Base-by-base conservation (phyloP, 371 early-diverging fungal species). In the Mortierella sp. region DNA sequence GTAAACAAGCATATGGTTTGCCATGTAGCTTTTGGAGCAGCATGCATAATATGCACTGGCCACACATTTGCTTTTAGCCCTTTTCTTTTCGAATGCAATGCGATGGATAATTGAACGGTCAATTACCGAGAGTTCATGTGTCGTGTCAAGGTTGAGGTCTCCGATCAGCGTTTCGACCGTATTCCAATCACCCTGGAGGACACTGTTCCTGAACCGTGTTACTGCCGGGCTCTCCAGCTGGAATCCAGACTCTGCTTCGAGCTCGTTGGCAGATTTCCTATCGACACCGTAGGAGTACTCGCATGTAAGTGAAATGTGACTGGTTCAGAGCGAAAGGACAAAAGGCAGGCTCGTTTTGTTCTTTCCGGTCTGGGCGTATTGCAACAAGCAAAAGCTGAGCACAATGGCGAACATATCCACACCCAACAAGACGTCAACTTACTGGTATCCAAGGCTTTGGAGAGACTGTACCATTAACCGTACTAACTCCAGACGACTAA, bases 401-500 rank as follows among this genome's bases (percentile, higher is more conserved):
- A 54, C 43, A 60, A n/a, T 54, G 48, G 10, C 3, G 18, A 8
- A 74, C n/a, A 24, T 43, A 44, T 49, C 60, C 41, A 55, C 12
- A 29, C 5, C 21, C 18, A 71, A 46, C 49, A 71, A 21, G 43
- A 56, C 54, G 12, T 18, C 65, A 16, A 70, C 88, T 88, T 91
- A 96, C 96, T 83, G 90, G 81, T 95, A 97, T 8, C 97, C 97
- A 74, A 97, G 89, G 73, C 95, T 95, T n/a, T 92, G 90, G 48
- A 98, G 88, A 44, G 96, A 90, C 83, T 98, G 98, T 41, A 96
- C 82, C 88, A 98, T 94, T 16, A 98, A 83, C 21, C 98, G 92
- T 32, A 97, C 95, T 4, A 97, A 89, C 84, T 98, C 97, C 41
- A 76, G 82, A 18, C 86, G 86, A 44, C 63, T 82, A 63, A 86